Percentiles rank a stretch among this genome's conserved stretches.
phyloP scores from a whole-genome alignment of 2,329 filamentous ascomycete genomes.

The Arthroderma sp. region DNA sequence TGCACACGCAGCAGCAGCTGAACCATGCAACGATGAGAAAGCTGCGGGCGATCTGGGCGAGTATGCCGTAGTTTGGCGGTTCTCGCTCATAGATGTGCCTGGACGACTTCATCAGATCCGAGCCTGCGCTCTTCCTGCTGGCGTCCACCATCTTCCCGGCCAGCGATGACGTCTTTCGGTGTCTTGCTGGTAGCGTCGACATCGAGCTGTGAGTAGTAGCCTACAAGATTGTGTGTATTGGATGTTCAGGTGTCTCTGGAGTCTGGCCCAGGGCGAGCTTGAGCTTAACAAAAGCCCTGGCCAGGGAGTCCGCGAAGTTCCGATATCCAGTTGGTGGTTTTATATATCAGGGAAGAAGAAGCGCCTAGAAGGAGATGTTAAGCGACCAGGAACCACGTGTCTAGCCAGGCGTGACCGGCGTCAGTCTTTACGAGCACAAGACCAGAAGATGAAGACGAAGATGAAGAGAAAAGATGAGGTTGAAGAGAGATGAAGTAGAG shows the following conservation, averaged over 20 bases:
- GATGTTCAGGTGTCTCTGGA: background rate
- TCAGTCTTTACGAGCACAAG: too few species aligned
- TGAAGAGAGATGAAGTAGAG: too few species aligned
- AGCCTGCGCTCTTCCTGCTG: background rate
- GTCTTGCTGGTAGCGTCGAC: background rate
- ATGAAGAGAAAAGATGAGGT: too few species aligned
- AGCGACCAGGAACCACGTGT: too few species aligned
- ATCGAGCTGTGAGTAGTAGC: background rate
- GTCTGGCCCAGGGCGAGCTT: background rate
- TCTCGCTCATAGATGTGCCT: constrained; percentile 17
- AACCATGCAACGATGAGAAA: constrained; percentile 37
- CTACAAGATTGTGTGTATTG: background rate
- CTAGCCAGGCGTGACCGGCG: background rate
- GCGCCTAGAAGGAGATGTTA: background rate
- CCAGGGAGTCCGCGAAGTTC: background rate
- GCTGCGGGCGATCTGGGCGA: constrained; percentile 36
- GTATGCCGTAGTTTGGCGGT: constrained; percentile 34
- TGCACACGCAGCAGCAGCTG: constrained; percentile 31
- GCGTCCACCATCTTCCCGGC: background rate
- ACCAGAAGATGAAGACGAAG: too few species aligned
- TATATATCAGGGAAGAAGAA: background rate
- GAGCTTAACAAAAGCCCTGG: background rate
- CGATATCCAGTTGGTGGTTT: background rate
- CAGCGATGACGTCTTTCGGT: background rate
- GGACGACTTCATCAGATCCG: constrained; percentile 1